Evolutionary conservation across 345 rosid genomes (phyloP), one percentile per base, ranked within the genome.

Genomic region (Xanthoceras sorbifolium): DNA sequence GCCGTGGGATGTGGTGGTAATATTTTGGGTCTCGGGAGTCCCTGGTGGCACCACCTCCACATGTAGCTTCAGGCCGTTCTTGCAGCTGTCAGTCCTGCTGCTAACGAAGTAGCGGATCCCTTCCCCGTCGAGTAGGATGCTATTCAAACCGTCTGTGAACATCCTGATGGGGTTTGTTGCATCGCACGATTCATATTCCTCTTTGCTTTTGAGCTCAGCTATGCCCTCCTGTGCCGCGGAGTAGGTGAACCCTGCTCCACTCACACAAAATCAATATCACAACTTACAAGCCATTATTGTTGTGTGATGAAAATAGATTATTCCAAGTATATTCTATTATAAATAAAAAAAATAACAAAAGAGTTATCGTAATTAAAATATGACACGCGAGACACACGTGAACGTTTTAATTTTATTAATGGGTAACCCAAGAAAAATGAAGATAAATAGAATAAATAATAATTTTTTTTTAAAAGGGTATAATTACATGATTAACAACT

Each of bases 61-160:
- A 52, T 77, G 87, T 48, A 89, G 82, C 86, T 84, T 91, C 54
- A 91, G 73, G 20, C 96, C 92, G 0, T 29, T 76, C 79, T 81
- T 88, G 87, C 93, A 91, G 68, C 69, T 88, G 20, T 83, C 81
- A 1, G 64, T 23, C 64, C 71, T 72, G 85, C 71, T 64, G 74
- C 90, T 91, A 0, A 75, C 76, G 85, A 91, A 89, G 90, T 88
- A 88, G 64, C 91, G 83, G 68, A 62, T 68, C 25, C 93, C 93
- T 82, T 79, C 85, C 6, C 76, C 78, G 11, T 61, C 80, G 29
- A 91, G 77, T 10, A 73, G 5, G 82, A 89, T 72, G 62, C 73
- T 15, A 46, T 84, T 79, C 17, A 86, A 20, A 71, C 93, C 95
- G 57, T 83, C 88, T 0, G 80, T 76, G 66, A 74, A 89, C 85